phyloP scores from a whole-genome alignment of 169 alveolate species.

The Plasmodium sp. region DNA sequence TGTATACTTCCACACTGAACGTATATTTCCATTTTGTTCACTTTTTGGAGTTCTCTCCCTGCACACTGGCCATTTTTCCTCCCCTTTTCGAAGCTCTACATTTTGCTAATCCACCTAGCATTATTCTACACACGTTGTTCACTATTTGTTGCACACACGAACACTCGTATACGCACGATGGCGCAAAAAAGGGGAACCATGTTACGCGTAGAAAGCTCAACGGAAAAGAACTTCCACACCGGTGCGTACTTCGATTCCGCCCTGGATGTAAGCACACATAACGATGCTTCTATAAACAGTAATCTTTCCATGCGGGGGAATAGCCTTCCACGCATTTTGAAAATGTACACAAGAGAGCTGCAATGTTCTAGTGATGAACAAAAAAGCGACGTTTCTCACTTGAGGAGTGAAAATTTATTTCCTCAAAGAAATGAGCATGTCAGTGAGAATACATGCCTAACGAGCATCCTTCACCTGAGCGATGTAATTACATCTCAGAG shows the following conservation, averaged over 20 bases:
- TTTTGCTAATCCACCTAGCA: not conserved
- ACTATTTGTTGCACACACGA: not conserved
- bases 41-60: not conserved
- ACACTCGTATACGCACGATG: not conserved
- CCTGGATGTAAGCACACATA: conserved; percentile 6
- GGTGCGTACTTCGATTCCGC: not conserved
- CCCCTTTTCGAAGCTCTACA: not conserved
- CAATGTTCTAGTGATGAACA: conserved; percentile 39
- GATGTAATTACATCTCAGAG: conserved; percentile 30
- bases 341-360: conserved; percentile 55
- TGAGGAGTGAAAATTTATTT: conserved; percentile 38
- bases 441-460: conserved; percentile 44
- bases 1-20: not conserved
- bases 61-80: not conserved
- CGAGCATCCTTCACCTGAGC: conserved; percentile 35
- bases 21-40: not conserved
- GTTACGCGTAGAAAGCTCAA: conserved; percentile 14
- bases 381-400: conserved; percentile 29
- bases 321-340: conserved; percentile 35
- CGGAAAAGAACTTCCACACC: not conserved
- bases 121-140: not conserved
- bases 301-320: conserved; percentile 10
- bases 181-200: not conserved
- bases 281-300: conserved; percentile 53
- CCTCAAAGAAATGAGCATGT: conserved; percentile 30